Percentiles rank a stretch among this genome's conserved stretches.
These are phyloP conservation scores for Cucurbita moschata DNA, from an alignment of 306 rosid genomes.

Conservation along the genomic window DNA sequence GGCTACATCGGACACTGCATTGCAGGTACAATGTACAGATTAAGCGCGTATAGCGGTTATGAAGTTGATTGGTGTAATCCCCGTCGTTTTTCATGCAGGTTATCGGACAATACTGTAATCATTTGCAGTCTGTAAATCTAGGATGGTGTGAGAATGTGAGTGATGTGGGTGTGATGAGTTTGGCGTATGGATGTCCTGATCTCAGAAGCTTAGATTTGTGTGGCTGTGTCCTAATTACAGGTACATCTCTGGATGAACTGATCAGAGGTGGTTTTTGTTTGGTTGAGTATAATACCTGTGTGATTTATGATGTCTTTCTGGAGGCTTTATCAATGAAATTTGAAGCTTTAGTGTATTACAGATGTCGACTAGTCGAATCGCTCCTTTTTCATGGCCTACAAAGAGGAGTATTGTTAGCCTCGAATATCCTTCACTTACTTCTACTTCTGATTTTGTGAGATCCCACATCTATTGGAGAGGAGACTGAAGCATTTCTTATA, in stretches of 20 bases:
- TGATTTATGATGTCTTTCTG: background rate
- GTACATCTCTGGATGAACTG: slow-evolving; percentile 18
- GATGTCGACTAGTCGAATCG: background rate
- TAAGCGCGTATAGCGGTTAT: background rate
- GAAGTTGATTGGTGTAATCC: background rate
- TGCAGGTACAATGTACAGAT: slow-evolving; percentile 40
- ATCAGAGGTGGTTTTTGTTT: background rate
- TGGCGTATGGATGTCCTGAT: slow-evolving; percentile 87
- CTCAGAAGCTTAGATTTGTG: slow-evolving; percentile 69
- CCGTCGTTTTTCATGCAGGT: slow-evolving; percentile 35
- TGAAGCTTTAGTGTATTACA: background rate
- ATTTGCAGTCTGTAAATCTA: slow-evolving; percentile 64
- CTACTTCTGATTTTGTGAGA: background rate
- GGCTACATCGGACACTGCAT: slow-evolving; percentile 69
- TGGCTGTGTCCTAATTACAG: slow-evolving; percentile 77
- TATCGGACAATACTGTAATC: slow-evolving; percentile 60
- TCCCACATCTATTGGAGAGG: too few relatives aligned
- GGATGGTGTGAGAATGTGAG: slow-evolving; percentile 88
- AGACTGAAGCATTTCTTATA: too few relatives aligned
- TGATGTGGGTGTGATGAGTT: slow-evolving; percentile 74
- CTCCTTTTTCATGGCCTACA: background rate
- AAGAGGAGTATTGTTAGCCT: background rate
- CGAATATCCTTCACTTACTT: background rate
- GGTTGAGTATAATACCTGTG: background rate
- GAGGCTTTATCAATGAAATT: background rate